These are phyloP conservation scores for Suillus discolor DNA, from an alignment of 768 basidiomycete species.

Conservation along the genomic window DNA sequence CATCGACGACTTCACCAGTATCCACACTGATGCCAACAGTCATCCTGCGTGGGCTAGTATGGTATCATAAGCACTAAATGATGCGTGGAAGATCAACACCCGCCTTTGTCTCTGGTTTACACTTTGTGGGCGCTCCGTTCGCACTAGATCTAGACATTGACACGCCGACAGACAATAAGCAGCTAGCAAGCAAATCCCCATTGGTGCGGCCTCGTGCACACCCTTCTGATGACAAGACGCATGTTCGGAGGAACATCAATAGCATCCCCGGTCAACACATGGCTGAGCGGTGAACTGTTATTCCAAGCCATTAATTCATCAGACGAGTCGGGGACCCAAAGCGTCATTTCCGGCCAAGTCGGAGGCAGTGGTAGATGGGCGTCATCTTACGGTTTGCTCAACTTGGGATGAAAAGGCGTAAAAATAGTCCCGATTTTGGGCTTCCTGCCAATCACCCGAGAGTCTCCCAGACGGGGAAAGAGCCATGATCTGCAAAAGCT, in stretches of 20 bases:
- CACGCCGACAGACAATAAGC: background rate
- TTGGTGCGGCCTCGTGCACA: background rate
- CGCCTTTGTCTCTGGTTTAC: background rate
- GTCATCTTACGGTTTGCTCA: background rate
- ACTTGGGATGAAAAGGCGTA: background rate
- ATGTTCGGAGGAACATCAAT: background rate
- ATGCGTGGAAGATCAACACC: background rate
- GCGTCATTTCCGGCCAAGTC: background rate
- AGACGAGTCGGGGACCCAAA: background rate
- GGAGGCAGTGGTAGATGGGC: background rate
- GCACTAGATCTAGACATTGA: background rate
- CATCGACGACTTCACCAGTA: too few species aligned
- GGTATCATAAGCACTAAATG: background rate
- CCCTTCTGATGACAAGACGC: constrained; percentile 3
- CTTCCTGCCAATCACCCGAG: constrained; percentile 1
- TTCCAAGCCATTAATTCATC: background rate
- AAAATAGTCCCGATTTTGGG: background rate
- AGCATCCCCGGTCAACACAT: constrained; percentile 1
- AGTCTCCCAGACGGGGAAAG: background rate
- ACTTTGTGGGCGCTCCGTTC: background rate
- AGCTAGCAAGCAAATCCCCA: background rate
- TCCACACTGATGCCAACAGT: background rate
- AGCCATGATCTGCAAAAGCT: background rate
- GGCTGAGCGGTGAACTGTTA: background rate
- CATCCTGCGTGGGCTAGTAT: background rate